Conservation (phyloP, 1,284 basidiomycete species). For the Meira nashicola region DNA sequence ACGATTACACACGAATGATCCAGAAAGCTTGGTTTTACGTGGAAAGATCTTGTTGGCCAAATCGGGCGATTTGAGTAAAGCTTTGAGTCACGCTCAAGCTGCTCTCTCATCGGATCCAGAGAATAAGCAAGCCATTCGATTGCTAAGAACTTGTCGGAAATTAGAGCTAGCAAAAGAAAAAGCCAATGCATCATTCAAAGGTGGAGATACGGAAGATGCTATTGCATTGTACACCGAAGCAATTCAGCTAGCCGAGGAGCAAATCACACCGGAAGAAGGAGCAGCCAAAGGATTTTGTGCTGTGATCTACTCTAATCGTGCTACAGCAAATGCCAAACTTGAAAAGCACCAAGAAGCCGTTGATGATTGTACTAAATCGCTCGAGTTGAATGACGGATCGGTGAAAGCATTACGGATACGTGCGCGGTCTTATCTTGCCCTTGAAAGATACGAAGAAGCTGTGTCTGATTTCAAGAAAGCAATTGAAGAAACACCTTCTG, state of each 20-base stretch:
- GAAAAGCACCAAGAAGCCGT: slow-evolving; percentile 66
- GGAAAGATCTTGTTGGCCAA: slow-evolving; percentile 73
- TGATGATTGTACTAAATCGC: slow-evolving; percentile 66
- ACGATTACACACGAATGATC: slow-evolving; percentile 66
- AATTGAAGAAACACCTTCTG: slow-evolving; percentile 60
- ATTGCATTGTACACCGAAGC: slow-evolving; percentile 51
- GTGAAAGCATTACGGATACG: slow-evolving; percentile 82
- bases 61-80: slow-evolving; percentile 64
- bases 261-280: slow-evolving; percentile 16
- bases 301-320: slow-evolving; percentile 74
- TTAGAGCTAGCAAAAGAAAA: slow-evolving; percentile 78
- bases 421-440: slow-evolving; percentile 69
- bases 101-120: slow-evolving; percentile 77
- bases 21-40: slow-evolving; percentile 73
- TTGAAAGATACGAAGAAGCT: slow-evolving; percentile 69
- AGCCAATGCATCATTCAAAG: slow-evolving; percentile 74
- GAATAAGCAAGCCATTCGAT: slow-evolving; percentile 64
- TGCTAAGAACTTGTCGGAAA: slow-evolving; percentile 71
- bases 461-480: slow-evolving; percentile 73
- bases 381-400: slow-evolving; percentile 63
- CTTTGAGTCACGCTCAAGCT: slow-evolving; percentile 67
- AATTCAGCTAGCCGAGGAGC: slow-evolving; percentile 26
- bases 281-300: slow-evolving; percentile 55
- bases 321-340: slow-evolving; percentile 71
- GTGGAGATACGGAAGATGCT: slow-evolving; percentile 63